Evolutionary conservation across 805 yeast species (phyloP), one percentile per base, ranked within the genome.

Genomic region (Wickerhamomyces xylosicus): DNA sequence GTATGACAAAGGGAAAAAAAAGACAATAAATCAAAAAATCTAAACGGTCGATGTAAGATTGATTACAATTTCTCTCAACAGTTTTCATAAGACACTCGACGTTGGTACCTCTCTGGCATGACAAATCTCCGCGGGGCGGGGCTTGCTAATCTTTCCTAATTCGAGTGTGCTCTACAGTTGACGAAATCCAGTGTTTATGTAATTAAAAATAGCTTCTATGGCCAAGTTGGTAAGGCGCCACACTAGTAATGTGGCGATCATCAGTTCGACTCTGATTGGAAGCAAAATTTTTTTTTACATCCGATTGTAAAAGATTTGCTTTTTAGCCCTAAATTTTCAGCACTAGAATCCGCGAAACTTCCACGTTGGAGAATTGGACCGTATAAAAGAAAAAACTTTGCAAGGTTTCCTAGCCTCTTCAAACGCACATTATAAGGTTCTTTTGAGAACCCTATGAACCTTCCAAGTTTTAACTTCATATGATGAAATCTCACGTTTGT

Each of bases 171-270:
- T 25, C 11, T 9, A 25, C 9, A 25, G 28, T 9, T 25, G 22
- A 17, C 21, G 21, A 8, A 11, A 20, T 17, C 3, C 32, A 25
- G 37, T 35, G 17, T 11, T 13, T 14, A 19, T 6, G 15, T 19
- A 36, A 27, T 28, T 34, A 35, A 37, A 38, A 36, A 29, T 32
- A 41, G 69, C 71, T 67, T 65, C 63, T 66, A 66, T 67, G 72
- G 72, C 72, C 71, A 66, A 68, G 72, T 64, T 74, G 84, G 83
- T 77, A 76, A 79, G 79, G 84, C 84, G 83, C 74, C 69, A 77
- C 82, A 77, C 83, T 77, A 76, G 82, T 77, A 77, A 76, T 77
- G 84, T 77, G 70, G 75, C 77, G 82, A 77, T 77, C 83, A 76
- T 77, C 79, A 74, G 80, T 74, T 74, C 80, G 72, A 74, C 64